Percentiles rank a stretch among this genome's conserved stretches.
phyloP scores from a whole-genome alignment of 495 filamentous ascomycete genomes.

The Penicillium canariense region DNA sequence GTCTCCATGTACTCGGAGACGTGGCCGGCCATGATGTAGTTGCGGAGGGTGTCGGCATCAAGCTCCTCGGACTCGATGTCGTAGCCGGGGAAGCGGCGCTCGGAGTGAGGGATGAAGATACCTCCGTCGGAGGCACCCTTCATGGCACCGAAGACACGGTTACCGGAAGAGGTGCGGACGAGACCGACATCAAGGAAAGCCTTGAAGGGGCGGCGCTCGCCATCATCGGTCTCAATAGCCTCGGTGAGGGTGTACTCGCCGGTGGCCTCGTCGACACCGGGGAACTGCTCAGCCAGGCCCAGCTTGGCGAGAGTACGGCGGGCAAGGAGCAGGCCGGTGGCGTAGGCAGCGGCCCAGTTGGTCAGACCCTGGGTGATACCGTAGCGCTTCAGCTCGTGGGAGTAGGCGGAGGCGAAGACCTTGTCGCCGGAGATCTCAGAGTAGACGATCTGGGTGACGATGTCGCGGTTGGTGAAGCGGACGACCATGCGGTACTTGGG shows the following conservation, averaged over 20 bases:
- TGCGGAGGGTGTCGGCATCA: constrained; percentile 92
- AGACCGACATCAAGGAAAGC: constrained; percentile 97
- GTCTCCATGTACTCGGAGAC: constrained; percentile 99
- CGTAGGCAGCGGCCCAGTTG: constrained; percentile 99
- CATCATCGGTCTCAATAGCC: constrained; percentile 79
- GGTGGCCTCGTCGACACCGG: constrained; percentile 89
- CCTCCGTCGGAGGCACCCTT: constrained; percentile 99
- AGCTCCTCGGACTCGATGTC: constrained; percentile 97
- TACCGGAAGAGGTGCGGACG: constrained; percentile 92
- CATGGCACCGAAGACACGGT: constrained; percentile 98
- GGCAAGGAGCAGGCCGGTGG: constrained; percentile 93
- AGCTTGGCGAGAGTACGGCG: constrained; percentile 97
- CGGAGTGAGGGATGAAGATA: constrained; percentile 94
- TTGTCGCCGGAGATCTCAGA: constrained; percentile 98
- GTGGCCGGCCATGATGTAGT: constrained; percentile 98
- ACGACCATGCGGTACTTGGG: constrained; percentile 99
- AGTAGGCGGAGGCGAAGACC: constrained; percentile 88
- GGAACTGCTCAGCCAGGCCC: constrained; percentile 83
- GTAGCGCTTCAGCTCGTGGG: constrained; percentile 95
- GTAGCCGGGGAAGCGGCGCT: constrained; percentile 98
- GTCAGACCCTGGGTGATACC: constrained; percentile 97
- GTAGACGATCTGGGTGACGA: constrained; percentile 94
- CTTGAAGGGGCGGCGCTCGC: constrained; percentile 95
- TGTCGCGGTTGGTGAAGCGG: constrained; percentile 99
- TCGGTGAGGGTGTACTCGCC: constrained; percentile 94